Conservation (phyloP, 2,329 filamentous ascomycete species). For the Aspergillus jensenii region DNA sequence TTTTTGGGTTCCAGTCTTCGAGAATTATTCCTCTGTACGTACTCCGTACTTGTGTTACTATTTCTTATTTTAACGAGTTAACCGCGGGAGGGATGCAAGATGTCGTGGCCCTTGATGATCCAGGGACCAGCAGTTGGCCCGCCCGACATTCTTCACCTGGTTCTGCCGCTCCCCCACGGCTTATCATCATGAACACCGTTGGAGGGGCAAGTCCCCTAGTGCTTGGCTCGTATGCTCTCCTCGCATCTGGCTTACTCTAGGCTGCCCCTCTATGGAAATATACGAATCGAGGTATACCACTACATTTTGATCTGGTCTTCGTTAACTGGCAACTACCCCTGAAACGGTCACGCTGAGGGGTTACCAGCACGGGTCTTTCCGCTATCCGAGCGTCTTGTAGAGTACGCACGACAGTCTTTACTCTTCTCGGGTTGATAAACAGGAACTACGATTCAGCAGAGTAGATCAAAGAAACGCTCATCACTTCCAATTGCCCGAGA, state of each 20-base stretch:
- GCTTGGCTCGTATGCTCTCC: constrained; percentile 5
- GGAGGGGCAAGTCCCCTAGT: constrained; percentile 6
- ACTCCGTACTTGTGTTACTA: not conserved
- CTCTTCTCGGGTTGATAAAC: not conserved
- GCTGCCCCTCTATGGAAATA: not conserved
- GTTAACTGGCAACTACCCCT: no score
- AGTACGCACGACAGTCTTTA: not conserved
- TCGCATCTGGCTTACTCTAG: not conserved
- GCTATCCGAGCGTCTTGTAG: not conserved
- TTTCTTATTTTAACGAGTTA: not conserved
- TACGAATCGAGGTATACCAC: not conserved
- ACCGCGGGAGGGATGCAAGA: not conserved
- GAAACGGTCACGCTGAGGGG: no score
- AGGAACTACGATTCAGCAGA: not conserved
- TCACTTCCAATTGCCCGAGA: not conserved
- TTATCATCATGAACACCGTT: not conserved
- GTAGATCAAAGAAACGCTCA: not conserved
- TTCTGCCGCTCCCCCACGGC: constrained; percentile 7
- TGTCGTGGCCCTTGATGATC: not conserved
- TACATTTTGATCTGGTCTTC: not conserved
- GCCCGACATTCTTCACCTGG: not conserved
- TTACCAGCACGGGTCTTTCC: not conserved
- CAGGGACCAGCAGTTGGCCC: not conserved
- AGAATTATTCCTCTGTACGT: not conserved
- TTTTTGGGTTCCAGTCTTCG: not conserved